Evolutionary conservation across 2,329 filamentous ascomycete genomes (phyloP), one percentile per base, ranked within the genome.

Genomic region (Diplodia mutila): DNA sequence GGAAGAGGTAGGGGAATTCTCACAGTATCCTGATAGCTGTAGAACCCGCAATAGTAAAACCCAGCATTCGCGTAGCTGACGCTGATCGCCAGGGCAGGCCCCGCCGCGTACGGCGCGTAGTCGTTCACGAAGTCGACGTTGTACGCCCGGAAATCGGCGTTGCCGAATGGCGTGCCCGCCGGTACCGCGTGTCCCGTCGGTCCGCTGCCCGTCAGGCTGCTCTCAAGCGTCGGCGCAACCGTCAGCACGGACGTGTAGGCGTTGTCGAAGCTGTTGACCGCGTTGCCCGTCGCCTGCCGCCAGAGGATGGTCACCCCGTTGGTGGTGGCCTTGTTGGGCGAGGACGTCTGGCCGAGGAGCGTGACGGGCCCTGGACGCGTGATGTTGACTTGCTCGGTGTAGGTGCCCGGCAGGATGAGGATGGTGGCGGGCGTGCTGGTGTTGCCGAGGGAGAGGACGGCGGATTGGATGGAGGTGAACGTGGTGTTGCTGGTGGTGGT

Each of bases 11-110:
- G 6, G 5, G 5, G 29, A 32, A 32, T 32, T 9, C 80, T 66
- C 68, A 85, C 86, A 8, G 89, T 91, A 69, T 91, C 89, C 76
- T 91, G 89, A 72, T 88, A 91, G 68, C 85, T 88, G 73, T 89
- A 88, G 71, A 91, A 86, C 0, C 88, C 86, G 55, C 86, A 88
- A 55, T 85, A 85, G 74, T 91, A 91, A 73, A 91, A 91, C 0
- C 87, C 87, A 0, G 87, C 84, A 73, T 91, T 91, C 0, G 89
- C 87, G 53, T 86, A 85, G 69, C 85, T 86, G 5, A 90, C 81
- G 21, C 85, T 86, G 7, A 90, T 73, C 0, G 89, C 88, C 49
- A 90, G 83, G 3, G 85, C 82, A 0, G 88, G 89, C 0, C 87
- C 87, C 42, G 81, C 81, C 1, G 84, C 77, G 67, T 80, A 81